Percentiles rank a stretch among this genome's conserved stretches.
phyloP scores from a whole-genome alignment of 306 rosid genomes.

The Glycine tomentella region DNA sequence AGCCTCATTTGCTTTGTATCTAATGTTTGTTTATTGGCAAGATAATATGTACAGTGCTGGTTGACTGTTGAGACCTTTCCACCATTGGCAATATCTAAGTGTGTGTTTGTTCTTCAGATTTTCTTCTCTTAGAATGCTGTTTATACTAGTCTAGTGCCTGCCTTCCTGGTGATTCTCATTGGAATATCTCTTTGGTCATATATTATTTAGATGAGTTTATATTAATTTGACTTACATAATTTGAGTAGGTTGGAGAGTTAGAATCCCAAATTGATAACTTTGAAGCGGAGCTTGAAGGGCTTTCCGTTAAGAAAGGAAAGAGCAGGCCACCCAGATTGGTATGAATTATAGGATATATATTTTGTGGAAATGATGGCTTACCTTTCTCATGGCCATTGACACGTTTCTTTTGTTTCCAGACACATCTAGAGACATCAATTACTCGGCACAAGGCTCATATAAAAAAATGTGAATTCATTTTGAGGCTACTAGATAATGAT shows the following conservation, averaged over 20 bases:
- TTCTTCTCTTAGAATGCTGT: slow-evolving; percentile 14
- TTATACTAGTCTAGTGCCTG: slow-evolving; percentile 7
- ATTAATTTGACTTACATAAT: slow-evolving; percentile 31
- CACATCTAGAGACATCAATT: slow-evolving; percentile 90
- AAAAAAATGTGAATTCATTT: slow-evolving; percentile 88
- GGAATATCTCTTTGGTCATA: slow-evolving; percentile 21
- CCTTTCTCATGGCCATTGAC: slow-evolving; percentile 41
- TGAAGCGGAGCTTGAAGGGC: slow-evolving; percentile 98
- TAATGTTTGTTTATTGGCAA: slow-evolving; percentile 27
- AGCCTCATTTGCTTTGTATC: slow-evolving; percentile 29
- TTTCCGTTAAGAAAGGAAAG: slow-evolving; percentile 92
- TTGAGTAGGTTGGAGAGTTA: slow-evolving; percentile 83
- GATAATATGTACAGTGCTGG: slow-evolving; percentile 14
- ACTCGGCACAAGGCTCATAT: slow-evolving; percentile 97
- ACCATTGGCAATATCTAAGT: slow-evolving; percentile 31
- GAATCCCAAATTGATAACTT: slow-evolving; percentile 94
- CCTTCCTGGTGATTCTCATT: neutral
- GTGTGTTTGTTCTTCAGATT: slow-evolving; percentile 34
- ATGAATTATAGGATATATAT: slow-evolving; percentile 42
- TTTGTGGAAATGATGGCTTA: slow-evolving; percentile 34
- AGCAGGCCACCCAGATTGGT: slow-evolving; percentile 94
- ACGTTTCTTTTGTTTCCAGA: slow-evolving; percentile 56
- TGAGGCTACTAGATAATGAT: slow-evolving; percentile 94
- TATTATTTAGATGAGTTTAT: slow-evolving; percentile 4
- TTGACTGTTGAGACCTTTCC: slow-evolving; percentile 40